Percentiles rank a stretch among this genome's conserved stretches.
Evolutionary conservation across 225 moss, liverwort and hornwort species (phyloP).

Genomic region (Pseudoscleropodium purum): DNA sequence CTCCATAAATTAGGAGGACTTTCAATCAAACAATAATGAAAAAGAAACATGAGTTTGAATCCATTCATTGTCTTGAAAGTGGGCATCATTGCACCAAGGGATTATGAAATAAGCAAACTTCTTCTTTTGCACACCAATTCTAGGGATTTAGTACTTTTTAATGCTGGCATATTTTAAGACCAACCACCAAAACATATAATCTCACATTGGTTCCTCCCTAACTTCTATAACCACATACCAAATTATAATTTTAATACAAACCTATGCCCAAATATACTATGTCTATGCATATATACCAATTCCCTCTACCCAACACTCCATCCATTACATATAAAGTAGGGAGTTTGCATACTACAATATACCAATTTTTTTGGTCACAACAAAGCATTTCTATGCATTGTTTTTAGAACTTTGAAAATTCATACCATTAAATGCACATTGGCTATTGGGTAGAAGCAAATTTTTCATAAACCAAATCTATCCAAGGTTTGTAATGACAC

Average conservation of each 20-base stretch:
- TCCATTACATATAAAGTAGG: neutral
- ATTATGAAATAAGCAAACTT: neutral
- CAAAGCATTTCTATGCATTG: no score
- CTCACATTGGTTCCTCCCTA: neutral
- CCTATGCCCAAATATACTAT: neutral
- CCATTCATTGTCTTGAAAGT: accelerated
- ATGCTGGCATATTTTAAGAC: neutral
- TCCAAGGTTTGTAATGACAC: neutral
- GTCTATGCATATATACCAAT: neutral
- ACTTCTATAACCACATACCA: neutral
- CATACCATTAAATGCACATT: accelerated
- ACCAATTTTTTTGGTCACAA: neutral
- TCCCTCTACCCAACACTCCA: accelerated
- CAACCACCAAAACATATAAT: neutral
- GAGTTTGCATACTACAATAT: neutral
- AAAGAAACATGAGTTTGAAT: accelerated
- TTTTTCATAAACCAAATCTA: accelerated
- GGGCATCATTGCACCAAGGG: accelerated
- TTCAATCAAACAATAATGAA: neutral
- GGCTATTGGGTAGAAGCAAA: neutral
- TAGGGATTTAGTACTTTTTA: neutral
- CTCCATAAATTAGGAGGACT: neutral
- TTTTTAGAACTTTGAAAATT: neutral
- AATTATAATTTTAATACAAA: neutral
- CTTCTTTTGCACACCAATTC: neutral